Percentiles rank a stretch among this genome's conserved stretches.
Conservation (phyloP, 805 yeast genomes). For the Candida ovalis region DNA sequence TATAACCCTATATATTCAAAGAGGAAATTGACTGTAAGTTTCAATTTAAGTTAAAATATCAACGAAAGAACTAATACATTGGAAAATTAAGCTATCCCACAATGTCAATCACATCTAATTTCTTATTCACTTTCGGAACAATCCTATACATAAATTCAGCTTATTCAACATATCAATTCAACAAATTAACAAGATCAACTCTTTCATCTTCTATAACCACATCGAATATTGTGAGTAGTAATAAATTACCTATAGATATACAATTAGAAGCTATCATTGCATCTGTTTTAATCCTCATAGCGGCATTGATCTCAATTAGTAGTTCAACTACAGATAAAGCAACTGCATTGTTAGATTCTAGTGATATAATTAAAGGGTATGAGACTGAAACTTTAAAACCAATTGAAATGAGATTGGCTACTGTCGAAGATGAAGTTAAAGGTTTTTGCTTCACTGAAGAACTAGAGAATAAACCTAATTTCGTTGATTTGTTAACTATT, state of each 20-base stretch:
- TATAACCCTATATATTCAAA: too few relatives aligned
- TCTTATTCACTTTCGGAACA: constrained; percentile 8
- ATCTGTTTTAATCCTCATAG: constrained; percentile 38
- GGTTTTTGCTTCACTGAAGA: constrained; percentile 42
- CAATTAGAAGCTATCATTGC: constrained; percentile 48
- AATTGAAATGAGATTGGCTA: constrained; percentile 46
- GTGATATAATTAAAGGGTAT: constrained; percentile 25
- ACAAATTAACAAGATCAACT: constrained; percentile 32
- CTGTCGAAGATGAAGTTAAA: constrained; percentile 41
- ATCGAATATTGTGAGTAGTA: too few relatives aligned
- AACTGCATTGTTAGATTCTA: neutral
- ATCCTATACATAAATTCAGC: constrained; percentile 43
- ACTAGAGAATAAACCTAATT: constrained; percentile 48
- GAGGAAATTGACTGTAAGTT: too few relatives aligned
- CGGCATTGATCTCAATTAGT: constrained; percentile 33
- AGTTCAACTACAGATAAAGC: constrained; percentile 13
- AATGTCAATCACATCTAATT: neutral
- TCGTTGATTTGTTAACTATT: constrained; percentile 44
- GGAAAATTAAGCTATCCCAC: neutral
- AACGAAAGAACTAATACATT: too few relatives aligned
- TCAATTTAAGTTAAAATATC: too few relatives aligned
- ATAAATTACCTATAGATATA: constrained; percentile 42
- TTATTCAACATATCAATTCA: constrained; percentile 51
- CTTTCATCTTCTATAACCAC: neutral
- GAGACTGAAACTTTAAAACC: constrained; percentile 37